Percentiles rank a stretch among this genome's conserved stretches.
phyloP scores from a whole-genome alignment of 371 early-diverging fungal species.

The Lichtheimia ornata region DNA sequence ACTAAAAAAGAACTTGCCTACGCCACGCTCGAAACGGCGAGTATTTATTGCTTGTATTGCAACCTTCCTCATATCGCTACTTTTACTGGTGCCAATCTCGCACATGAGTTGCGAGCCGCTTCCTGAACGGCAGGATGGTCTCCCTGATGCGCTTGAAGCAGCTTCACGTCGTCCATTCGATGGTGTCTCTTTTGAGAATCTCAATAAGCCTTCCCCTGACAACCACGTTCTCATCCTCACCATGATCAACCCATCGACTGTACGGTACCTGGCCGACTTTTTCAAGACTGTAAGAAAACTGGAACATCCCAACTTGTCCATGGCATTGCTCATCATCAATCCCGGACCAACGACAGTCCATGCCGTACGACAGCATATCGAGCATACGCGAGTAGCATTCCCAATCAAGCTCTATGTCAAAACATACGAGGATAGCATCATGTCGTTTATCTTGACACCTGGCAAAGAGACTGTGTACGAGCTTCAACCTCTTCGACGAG shows the following conservation, averaged over 20 bases:
- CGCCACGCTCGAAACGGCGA: slow-evolving; percentile 5
- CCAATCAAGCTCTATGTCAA: slow-evolving; percentile 31
- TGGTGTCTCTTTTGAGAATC: slow-evolving; percentile 14
- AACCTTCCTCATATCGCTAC: neutral
- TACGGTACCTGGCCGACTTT: slow-evolving; percentile 9
- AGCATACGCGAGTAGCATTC: slow-evolving; percentile 14
- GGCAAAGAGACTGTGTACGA: slow-evolving; percentile 34
- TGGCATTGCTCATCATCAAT: slow-evolving; percentile 18
- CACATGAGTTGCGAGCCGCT: neutral
- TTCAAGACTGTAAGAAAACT: slow-evolving; percentile 10
- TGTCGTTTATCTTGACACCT: slow-evolving; percentile 11
- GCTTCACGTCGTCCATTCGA: neutral
- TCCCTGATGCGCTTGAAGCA: slow-evolving; percentile 1
- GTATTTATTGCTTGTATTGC: neutral
- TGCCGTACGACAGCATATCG: slow-evolving; percentile 16
- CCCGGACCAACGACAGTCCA: slow-evolving; percentile 18
- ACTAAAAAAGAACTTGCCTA: neutral
- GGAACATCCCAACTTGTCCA: slow-evolving; percentile 10
- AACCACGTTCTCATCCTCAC: slow-evolving; percentile 11
- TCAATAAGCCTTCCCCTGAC: slow-evolving; percentile 1
- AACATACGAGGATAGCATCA: slow-evolving; percentile 23
- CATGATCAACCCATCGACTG: slow-evolving; percentile 12
- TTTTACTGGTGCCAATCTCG: neutral
- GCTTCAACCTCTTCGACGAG: slow-evolving; percentile 45
- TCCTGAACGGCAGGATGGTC: slow-evolving; percentile 5